phyloP scores from a whole-genome alignment of 2,329 filamentous ascomycete species.

The Aspergillus unguis region DNA sequence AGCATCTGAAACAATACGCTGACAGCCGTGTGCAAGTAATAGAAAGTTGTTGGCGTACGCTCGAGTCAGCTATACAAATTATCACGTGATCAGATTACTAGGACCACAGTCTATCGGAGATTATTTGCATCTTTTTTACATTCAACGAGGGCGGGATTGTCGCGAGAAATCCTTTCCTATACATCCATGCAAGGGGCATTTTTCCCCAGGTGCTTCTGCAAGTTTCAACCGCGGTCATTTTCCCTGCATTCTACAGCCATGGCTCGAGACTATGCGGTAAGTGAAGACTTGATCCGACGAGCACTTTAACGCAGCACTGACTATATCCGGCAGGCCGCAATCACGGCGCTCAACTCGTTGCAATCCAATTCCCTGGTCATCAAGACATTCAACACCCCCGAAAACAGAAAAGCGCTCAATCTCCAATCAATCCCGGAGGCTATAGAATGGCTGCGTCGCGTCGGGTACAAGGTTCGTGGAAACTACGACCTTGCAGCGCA shows the following conservation, averaged over 20 bases:
- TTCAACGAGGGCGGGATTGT: slow-evolving; percentile 2
- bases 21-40: too few relatives aligned
- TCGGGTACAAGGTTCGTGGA: slow-evolving; percentile 67
- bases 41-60: too few relatives aligned
- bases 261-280: slow-evolving; percentile 41
- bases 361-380: slow-evolving; percentile 77
- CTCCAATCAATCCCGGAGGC: slow-evolving; percentile 76
- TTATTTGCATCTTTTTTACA: too few relatives aligned
- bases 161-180: slow-evolving; percentile 9
- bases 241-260: slow-evolving; percentile 32
- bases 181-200: slow-evolving; percentile 30
- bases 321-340: slow-evolving; percentile 56
- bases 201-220: slow-evolving; percentile 17
- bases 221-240: slow-evolving; percentile 25
- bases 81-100: too few relatives aligned
- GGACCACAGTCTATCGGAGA: too few relatives aligned
- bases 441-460: slow-evolving; percentile 69
- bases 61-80: too few relatives aligned
- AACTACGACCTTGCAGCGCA: not conserved
- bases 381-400: slow-evolving; percentile 65
- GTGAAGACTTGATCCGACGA: slow-evolving; percentile 11
- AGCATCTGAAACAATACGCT: too few relatives aligned
- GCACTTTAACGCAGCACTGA: slow-evolving; percentile 14
- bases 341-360: slow-evolving; percentile 69
- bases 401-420: slow-evolving; percentile 69